Evolutionary conservation across 257 asterid species (phyloP), one percentile per base, ranked within the genome.

Genomic region (Plantago major): DNA sequence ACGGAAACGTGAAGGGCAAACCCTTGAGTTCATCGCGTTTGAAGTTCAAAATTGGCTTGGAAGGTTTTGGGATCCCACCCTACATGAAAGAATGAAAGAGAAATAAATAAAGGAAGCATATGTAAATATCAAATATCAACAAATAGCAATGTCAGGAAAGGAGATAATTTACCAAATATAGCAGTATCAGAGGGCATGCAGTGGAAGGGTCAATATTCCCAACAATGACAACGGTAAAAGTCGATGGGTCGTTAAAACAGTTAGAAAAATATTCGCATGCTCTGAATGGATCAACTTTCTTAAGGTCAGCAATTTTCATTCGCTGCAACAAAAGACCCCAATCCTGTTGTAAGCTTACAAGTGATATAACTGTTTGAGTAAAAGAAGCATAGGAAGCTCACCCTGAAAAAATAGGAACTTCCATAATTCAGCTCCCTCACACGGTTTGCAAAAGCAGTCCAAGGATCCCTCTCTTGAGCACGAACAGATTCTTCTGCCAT

Each of bases 381-480:
- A 61, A 56, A 46, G 22, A 38, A 70, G 70, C 58, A 66, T 46
- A 49, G 58, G 52, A 65, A 15, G 62, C 81, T 78, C 74, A 90
- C 98, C 81, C 95, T 83, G 66, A 90, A 90, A 67, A 90, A 90
- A 70, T 88, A 88, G 37, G 98, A 88, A 73, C 85, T 84, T 64
- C 98, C 98, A 74, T 90, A 90, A 75, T 90, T 90, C 74, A 90
- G 84, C 85, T 88, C 96, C 74, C 91, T 84, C 78, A 88, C 95
- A 68, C 95, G 91, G 63, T 90, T 88, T 10, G 91, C 63, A 72
- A 88, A 90, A 70, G 85, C 96, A 58, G 95, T 90, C 70, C 77
- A 84, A 46, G 96, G 98, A 74, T 90, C 98, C 75, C 98, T 88
- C 77, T 88, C 91, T 73, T 90, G 98, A 71, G 98, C 96, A 71